These are phyloP conservation scores for Primulina eburnea DNA, from an alignment of 257 asterid species.

Conservation along the genomic window DNA sequence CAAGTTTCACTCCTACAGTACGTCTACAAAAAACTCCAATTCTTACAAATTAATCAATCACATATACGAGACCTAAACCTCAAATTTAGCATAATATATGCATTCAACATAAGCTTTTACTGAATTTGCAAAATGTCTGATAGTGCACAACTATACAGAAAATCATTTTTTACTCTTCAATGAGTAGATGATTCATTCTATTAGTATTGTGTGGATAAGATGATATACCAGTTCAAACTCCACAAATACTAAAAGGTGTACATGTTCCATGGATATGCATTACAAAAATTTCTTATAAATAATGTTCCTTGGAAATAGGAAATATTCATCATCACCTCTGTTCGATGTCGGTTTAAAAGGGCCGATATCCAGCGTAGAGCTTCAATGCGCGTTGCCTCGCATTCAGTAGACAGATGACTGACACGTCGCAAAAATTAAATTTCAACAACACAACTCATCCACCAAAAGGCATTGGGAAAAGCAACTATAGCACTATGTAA, in stretches of 20 bases:
- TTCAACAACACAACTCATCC: background rate
- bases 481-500: conserved; percentile 14
- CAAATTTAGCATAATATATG: background rate
- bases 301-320: background rate
- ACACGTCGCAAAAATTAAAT: conserved; percentile 19
- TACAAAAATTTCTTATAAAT: background rate
- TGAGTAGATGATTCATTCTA: no score
- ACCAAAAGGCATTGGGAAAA: conserved; percentile 5
- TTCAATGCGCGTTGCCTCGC: conserved; percentile 98
- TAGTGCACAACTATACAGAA: background rate
- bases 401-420: conserved; percentile 90
- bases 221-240: no score
- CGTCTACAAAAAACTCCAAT: background rate
- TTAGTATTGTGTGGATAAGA: no score
- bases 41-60: background rate
- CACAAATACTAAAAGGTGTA: background rate
- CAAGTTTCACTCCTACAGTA: background rate
- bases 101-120: background rate
- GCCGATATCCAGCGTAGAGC: conserved; percentile 89
- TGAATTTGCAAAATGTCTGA: background rate
- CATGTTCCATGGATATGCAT: background rate
- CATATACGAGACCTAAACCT: background rate
- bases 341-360: conserved; percentile 65
- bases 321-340: conserved; percentile 54
- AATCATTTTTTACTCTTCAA: background rate